Conservation (phyloP, 805 yeast genomes). For the Metschnikowia reukaufii region DNA sequence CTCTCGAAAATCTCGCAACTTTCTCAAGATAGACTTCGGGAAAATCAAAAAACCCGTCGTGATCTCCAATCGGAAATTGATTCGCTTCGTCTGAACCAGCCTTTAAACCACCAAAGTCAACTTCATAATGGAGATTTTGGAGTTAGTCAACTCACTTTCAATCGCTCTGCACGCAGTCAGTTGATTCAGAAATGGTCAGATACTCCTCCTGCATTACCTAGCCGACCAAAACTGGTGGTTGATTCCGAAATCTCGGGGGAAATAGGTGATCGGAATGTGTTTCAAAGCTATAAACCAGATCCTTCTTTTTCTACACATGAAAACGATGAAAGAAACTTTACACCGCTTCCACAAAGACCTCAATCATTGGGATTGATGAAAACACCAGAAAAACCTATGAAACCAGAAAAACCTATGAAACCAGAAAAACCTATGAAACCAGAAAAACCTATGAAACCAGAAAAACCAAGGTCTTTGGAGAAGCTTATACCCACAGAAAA, state of each 20-base stretch:
- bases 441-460: conserved; percentile 2
- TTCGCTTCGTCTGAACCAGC: conserved; percentile 22
- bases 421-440: neutral
- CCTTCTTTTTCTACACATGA: too few relatives aligned
- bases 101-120: conserved; percentile 1
- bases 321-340: neutral
- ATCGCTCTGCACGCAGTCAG: conserved; percentile 14
- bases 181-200: conserved; percentile 13
- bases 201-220: conserved; percentile 19
- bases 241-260: neutral
- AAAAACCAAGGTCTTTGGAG: neutral
- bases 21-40: conserved; percentile 34
- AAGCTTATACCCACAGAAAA: neutral
- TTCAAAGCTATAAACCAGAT: too few relatives aligned
- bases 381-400: neutral
- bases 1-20: conserved; percentile 35
- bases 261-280: neutral
- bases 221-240: neutral
- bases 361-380: neutral
- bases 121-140: conserved; percentile 7
- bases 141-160: conserved; percentile 19
- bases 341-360: neutral
- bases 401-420: conserved; percentile 2
- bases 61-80: conserved; percentile 23
- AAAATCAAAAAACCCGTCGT: conserved; percentile 38